Evolutionary conservation across 805 yeast species (phyloP), one percentile per base, ranked within the genome.

Genomic region (Danielozyma ontarioensis): DNA sequence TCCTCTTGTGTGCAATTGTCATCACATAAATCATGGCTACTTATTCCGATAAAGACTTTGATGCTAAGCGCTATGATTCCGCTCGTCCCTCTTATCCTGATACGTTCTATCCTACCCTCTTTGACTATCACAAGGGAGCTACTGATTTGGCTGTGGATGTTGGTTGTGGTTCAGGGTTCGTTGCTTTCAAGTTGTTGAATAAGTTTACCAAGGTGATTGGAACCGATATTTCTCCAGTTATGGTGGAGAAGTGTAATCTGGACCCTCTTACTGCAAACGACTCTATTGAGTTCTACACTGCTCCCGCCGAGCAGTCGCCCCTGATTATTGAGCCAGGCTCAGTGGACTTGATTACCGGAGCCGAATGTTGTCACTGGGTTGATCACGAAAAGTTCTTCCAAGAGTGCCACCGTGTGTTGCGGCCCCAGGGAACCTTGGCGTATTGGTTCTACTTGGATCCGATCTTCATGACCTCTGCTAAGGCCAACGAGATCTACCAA

Each of bases 331-430:
- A 29, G 2, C 31, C 41, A 3, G 36, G 45, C 7, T 53, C 74
- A 0, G 73, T 78, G 5, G 94, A 83, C 50, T 39, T 86, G 45
- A 64, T 86, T 11, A 72, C 87, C 2, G 83, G 80, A n/a, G 95
- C 89, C 0, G 88, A 88, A 51, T 82, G 88, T 37, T 76, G 73
- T n/a, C 96, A 88, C 57, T 88, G 96, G 95, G 73, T 85, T 36
- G 69, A 80, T 35, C 80, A 74, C 37, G 59, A 62, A 0, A 42
- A 44, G 18, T 80, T 79, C 51, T 78, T 76, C 50, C 46, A 54
- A 4, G 76, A 74, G 38, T 65, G 74, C 2, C 56, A 62, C 14
- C 47, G 74, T 4, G 59, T 76, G 11, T 62, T 86, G 38, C 72
- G 70, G 32, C 69, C 74, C 1, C 64, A 68, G 14, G 95, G 93